phyloP scores from a whole-genome alignment of 306 rosid genomes.

The Notholithocarpus densiflorus region DNA sequence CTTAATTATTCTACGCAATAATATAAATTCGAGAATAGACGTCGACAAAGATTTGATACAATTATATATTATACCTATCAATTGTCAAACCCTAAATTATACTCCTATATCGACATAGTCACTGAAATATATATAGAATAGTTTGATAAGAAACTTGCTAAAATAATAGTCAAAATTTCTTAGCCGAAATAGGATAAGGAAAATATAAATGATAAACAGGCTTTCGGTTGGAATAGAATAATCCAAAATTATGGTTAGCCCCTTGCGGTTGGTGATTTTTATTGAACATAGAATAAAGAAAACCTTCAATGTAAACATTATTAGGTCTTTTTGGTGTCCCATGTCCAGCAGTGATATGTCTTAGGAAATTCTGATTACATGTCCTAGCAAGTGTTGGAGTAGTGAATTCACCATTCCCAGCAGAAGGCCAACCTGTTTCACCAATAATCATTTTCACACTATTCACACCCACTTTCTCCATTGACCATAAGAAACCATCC shows the following conservation, averaged over 20 bases:
- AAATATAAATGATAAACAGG: not conserved
- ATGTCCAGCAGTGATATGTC: not conserved
- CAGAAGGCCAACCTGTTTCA: not conserved
- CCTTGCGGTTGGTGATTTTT: not conserved
- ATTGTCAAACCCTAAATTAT: no score
- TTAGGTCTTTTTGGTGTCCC: not conserved
- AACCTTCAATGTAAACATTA: not conserved
- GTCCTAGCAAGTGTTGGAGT: not conserved
- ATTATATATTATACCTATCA: no score
- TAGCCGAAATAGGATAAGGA: no score
- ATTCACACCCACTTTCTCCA: not conserved
- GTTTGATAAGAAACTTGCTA: no score
- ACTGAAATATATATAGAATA: no score
- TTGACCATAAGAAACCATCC: not conserved
- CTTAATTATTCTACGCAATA: no score
- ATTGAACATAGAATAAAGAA: not conserved
- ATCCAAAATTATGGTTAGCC: not conserved
- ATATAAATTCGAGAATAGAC: no score
- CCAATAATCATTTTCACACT: not conserved
- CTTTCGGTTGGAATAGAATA: no score
- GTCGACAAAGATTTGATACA: no score
- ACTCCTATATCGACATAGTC: no score
- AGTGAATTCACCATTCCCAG: not conserved
- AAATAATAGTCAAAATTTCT: no score
- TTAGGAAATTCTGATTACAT: no score